Evolutionary conservation across 305 asterid genomes (phyloP).

Genomic region (Fraxinus ornus): DNA sequence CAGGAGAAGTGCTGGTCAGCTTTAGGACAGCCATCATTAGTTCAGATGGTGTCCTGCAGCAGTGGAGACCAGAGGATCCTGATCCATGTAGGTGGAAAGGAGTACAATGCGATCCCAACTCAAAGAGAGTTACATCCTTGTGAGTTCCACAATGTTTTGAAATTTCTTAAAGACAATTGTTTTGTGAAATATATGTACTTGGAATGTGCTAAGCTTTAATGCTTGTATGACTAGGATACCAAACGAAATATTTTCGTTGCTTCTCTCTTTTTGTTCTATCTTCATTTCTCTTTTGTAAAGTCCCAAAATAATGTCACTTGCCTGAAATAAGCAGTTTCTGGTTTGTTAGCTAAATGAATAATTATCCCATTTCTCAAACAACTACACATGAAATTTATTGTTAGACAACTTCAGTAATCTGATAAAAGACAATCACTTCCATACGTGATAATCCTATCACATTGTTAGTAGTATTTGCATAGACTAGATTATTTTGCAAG

Average conservation of each 20-base stretch:
- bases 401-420: background rate
- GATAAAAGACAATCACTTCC: constrained; percentile 1
- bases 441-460: background rate
- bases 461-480: constrained; percentile 6
- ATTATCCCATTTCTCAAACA: constrained; percentile 9
- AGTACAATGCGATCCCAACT: constrained; percentile 72
- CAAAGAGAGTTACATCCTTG: constrained; percentile 83
- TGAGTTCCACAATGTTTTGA: constrained; percentile 45
- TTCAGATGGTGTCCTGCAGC: constrained; percentile 79
- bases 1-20: constrained; percentile 91
- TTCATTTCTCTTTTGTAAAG: background rate
- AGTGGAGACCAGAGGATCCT: constrained; percentile 96
- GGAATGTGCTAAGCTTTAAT: background rate
- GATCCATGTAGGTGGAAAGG: constrained; percentile 99
- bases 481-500: background rate
- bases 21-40: constrained; percentile 68
- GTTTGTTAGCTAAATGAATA: constrained; percentile 10
- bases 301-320: background rate
- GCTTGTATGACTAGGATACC: background rate
- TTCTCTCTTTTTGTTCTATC: background rate
- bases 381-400: background rate
- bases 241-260: background rate
- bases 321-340: background rate
- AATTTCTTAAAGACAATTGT: background rate
- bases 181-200: background rate